Percentiles rank a stretch among this genome's conserved stretches.
Evolutionary conservation across 2,329 filamentous ascomycete genomes (phyloP).

Genomic region (Zymoseptoria ardabiliae): DNA sequence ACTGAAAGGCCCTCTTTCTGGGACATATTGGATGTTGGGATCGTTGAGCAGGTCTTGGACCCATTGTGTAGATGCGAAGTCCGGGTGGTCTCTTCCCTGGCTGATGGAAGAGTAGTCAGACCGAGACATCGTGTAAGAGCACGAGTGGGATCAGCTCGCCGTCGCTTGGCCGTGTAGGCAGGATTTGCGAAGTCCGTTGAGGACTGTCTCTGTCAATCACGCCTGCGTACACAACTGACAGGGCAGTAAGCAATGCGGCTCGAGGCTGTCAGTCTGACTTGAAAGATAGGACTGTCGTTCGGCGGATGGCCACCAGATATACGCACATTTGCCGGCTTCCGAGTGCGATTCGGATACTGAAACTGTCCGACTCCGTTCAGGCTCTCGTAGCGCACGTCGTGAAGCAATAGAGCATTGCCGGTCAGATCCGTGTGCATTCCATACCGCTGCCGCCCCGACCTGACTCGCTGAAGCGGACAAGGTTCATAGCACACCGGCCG

Average conservation of each 20-base stretch:
- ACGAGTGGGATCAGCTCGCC: neutral
- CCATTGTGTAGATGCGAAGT: conserved; percentile 9
- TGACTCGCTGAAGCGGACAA: neutral
- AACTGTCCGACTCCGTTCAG: no score
- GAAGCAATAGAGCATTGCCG: no score
- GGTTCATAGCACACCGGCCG: no score
- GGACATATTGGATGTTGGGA: conserved; percentile 1
- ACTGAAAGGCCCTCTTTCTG: neutral
- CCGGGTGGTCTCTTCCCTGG: conserved; percentile 6
- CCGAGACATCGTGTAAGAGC: neutral
- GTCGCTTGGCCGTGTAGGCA: neutral
- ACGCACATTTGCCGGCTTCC: neutral
- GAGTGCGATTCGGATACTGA: no score
- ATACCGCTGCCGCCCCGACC: no score
- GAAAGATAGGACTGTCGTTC: no score
- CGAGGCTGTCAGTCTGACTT: no score
- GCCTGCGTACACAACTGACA: neutral
- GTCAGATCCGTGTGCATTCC: no score
- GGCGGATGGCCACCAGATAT: neutral
- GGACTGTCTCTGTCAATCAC: neutral
- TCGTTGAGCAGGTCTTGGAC: conserved; percentile 5
- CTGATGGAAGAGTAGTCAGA: neutral
- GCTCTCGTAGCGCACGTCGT: no score
- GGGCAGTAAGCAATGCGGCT: no score
- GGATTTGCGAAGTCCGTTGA: neutral